Conservation (phyloP, 495 filamentous ascomycete species). For the Penicillium odoratum region DNA sequence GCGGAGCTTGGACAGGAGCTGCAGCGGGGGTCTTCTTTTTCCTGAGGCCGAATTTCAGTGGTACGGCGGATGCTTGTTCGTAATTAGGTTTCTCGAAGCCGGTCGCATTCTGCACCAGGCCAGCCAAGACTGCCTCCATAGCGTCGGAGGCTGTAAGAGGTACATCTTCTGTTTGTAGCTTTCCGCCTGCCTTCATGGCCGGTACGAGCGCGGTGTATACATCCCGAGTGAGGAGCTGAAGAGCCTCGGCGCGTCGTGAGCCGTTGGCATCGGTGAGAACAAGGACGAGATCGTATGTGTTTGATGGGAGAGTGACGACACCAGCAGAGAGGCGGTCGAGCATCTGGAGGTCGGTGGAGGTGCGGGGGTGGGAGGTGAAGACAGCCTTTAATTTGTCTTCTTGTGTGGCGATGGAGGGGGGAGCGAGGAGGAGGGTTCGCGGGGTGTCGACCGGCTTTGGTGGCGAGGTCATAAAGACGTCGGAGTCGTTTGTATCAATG, state of each 20-base stretch:
- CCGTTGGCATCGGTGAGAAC: conserved; percentile 77
- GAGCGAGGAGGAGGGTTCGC: conserved; percentile 68
- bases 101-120: conserved; percentile 61
- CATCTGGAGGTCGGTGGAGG: conserved; percentile 90
- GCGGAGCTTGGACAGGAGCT: conserved; percentile 13
- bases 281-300: conserved; percentile 81
- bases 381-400: conserved; percentile 59
- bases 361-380: conserved; percentile 65
- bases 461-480: conserved; percentile 36
- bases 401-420: conserved; percentile 71
- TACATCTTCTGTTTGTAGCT: conserved; percentile 68
- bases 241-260: conserved; percentile 56
- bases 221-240: conserved; percentile 61
- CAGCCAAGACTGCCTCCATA: conserved; percentile 77
- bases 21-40: conserved; percentile 54
- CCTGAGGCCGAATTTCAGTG: conserved; percentile 68
- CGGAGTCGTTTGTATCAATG: conserved; percentile 47
- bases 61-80: conserved; percentile 62
- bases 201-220: conserved; percentile 67
- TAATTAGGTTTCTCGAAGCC: conserved; percentile 75
- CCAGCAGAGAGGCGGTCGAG: conserved; percentile 88
- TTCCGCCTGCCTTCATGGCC: conserved; percentile 69
- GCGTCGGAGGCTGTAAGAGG: conserved; percentile 47
- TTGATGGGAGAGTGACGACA: conserved; percentile 71
- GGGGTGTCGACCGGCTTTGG: conserved; percentile 29